Percentiles rank a stretch among this genome's conserved stretches.
Conservation (phyloP, 1,139 yeast species). For the Geotrichum europaeum region DNA sequence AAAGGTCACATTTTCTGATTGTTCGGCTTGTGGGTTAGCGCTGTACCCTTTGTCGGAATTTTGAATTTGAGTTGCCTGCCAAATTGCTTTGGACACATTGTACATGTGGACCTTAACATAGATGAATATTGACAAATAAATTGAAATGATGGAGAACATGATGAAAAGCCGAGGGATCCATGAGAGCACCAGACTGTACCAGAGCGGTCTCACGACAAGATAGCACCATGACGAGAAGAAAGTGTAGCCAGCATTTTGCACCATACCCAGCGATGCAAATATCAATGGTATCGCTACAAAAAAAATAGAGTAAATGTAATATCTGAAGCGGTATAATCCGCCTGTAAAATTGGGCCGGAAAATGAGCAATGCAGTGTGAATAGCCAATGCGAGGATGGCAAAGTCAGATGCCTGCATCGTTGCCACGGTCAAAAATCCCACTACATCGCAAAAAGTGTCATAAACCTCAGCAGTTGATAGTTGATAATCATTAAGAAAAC, state of each 20-base stretch:
- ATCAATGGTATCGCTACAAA: constrained; percentile 56
- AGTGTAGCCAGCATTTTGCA: constrained; percentile 32
- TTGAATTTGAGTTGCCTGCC: neutral
- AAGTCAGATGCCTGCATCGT: constrained; percentile 46
- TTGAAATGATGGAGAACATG: constrained; percentile 51
- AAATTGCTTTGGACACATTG: constrained; percentile 10
- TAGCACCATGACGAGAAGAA: constrained; percentile 66
- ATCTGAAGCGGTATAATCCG: constrained; percentile 56
- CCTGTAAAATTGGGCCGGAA: constrained; percentile 34
- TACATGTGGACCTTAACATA: constrained; percentile 42
- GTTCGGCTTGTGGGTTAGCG: neutral
- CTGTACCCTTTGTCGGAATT: neutral
- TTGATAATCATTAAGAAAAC: constrained; percentile 41
- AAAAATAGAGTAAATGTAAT: constrained; percentile 45
- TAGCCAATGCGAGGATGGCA: constrained; percentile 71
- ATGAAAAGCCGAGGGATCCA: constrained; percentile 77
- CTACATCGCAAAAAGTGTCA: constrained; percentile 49
- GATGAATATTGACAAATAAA: constrained; percentile 64
- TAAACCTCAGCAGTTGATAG: neutral
- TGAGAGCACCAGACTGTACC: constrained; percentile 66
- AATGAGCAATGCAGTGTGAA: constrained; percentile 67
- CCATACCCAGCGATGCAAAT: constrained; percentile 67
- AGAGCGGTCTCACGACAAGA: constrained; percentile 60
- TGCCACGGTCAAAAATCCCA: constrained; percentile 74
- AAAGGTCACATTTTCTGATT: neutral